Conservation (phyloP, 192 early-diverging fungal genomes). For the Backusella sp. region DNA sequence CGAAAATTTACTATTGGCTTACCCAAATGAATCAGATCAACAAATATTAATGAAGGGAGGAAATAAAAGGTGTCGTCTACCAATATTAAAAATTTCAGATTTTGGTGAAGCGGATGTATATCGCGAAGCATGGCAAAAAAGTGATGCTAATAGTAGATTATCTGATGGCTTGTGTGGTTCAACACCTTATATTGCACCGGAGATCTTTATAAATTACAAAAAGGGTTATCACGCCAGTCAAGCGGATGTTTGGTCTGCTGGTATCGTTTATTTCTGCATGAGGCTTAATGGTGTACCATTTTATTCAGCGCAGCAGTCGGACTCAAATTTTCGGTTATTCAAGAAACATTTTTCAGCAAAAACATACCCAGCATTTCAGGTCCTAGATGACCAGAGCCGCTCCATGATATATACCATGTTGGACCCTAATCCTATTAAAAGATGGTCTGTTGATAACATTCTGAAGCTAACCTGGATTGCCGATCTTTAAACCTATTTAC, state of each 20-base stretch:
- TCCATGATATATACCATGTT: conserved; percentile 32
- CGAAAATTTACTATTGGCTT: conserved; percentile 80
- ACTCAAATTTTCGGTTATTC: conserved; percentile 53
- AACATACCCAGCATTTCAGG: conserved; percentile 9
- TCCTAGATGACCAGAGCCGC: background rate
- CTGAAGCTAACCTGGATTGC: conserved; percentile 37
- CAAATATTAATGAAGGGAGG: background rate
- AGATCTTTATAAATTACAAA: conserved; percentile 55
- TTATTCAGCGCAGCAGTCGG: conserved; percentile 56
- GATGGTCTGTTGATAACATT: conserved; percentile 37
- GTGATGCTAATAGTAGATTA: conserved; percentile 48
- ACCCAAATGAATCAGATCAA: background rate
- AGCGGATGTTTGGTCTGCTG: conserved; percentile 91
- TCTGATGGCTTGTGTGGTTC: conserved; percentile 88
- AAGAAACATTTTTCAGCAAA: background rate
- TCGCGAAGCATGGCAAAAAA: conserved; percentile 55
- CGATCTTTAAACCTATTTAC: background rate
- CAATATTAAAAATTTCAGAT: background rate
- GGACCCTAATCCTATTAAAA: conserved; percentile 37
- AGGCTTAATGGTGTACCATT: conserved; percentile 70
- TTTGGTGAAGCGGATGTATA: conserved; percentile 56
- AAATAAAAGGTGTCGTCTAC: background rate
- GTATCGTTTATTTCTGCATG: conserved; percentile 89
- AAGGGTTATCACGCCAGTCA: conserved; percentile 85
- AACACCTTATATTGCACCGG: conserved; percentile 96